Percentiles rank a stretch among this genome's conserved stretches.
Conservation (phyloP, 2,329 filamentous ascomycete genomes). For the Moelleriella libera region DNA sequence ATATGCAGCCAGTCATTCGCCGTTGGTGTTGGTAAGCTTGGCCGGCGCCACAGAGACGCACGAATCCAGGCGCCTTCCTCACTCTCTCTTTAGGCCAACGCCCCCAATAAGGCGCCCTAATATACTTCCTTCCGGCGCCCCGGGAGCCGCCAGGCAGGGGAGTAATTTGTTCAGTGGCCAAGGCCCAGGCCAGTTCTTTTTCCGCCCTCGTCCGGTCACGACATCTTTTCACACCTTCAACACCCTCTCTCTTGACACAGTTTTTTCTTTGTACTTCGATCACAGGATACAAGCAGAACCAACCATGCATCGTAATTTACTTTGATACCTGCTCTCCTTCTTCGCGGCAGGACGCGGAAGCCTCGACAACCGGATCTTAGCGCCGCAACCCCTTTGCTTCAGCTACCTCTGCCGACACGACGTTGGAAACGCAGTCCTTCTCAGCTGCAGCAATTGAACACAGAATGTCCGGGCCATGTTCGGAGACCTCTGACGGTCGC, state of each 20-base stretch:
- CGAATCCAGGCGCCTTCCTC: background rate
- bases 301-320: conserved; percentile 6
- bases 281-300: conserved; percentile 1
- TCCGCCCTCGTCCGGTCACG: conserved; percentile 3
- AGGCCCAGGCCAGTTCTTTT: background rate
- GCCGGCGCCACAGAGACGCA: background rate
- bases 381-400: conserved; percentile 2
- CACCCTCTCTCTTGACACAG: conserved; percentile 1
- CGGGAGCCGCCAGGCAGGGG: conserved; percentile 4
- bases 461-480: conserved; percentile 21
- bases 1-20: background rate
- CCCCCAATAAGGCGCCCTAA: conserved; percentile 1
- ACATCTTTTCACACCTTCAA: conserved; percentile 3
- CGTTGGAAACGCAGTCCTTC: background rate
- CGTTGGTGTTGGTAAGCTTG: background rate
- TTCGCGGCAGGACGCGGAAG: conserved; percentile 5
- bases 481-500: conserved; percentile 25
- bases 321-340: conserved; percentile 6
- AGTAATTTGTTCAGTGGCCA: background rate
- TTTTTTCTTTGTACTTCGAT: conserved; percentile 2
- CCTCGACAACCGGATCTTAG: conserved; percentile 4
- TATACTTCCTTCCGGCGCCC: conserved; percentile 4
- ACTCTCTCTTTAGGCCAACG: background rate
- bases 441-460: background rate
- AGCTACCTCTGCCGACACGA: conserved; percentile 1